Percentiles rank a stretch among this genome's conserved stretches.
Evolutionary conservation across 129 eudicot species (phyloP).

Genomic region (Erigeron canadensis): DNA sequence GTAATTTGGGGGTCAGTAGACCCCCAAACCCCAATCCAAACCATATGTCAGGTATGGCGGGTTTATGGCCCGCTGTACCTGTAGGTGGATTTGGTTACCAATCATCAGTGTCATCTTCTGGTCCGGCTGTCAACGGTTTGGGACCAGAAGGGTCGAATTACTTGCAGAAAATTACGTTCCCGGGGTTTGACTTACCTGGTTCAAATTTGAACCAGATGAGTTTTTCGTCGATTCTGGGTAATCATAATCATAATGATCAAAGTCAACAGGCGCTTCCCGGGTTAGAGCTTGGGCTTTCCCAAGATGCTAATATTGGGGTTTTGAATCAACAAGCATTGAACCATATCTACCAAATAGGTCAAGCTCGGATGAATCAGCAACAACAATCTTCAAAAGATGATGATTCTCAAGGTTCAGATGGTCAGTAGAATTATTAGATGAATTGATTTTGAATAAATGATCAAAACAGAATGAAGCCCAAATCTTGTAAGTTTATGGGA

Average conservation of each 20-base stretch:
- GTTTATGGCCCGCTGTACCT: conserved; percentile 46
- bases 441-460: background rate
- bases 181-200: conserved; percentile 64
- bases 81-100: conserved; percentile 46
- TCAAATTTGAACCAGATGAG: conserved; percentile 60
- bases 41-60: conserved; percentile 37
- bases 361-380: conserved; percentile 59
- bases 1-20: conserved; percentile 55
- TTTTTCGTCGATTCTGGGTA: conserved; percentile 72
- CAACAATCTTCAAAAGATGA: conserved; percentile 65
- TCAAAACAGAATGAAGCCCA: conserved; percentile 22
- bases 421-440: conserved; percentile 35
- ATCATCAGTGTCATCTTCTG: conserved; percentile 41
- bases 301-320: conserved; percentile 74
- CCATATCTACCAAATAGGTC: conserved; percentile 86
- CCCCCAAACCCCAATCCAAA: conserved; percentile 12
- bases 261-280: conserved; percentile 65
- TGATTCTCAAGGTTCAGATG: conserved; percentile 78
- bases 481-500: conserved; percentile 8
- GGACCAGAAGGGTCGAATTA: conserved; percentile 43
- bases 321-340: conserved; percentile 57
- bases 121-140: conserved; percentile 38
- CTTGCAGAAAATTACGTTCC: conserved; percentile 57
- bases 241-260: conserved; percentile 27
- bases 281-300: conserved; percentile 77